Percentiles rank a stretch among this genome's conserved stretches.
These are phyloP conservation scores for Micromonas pusilla DNA, from an alignment of 139 green algal genomes.

Conservation along the genomic window DNA sequence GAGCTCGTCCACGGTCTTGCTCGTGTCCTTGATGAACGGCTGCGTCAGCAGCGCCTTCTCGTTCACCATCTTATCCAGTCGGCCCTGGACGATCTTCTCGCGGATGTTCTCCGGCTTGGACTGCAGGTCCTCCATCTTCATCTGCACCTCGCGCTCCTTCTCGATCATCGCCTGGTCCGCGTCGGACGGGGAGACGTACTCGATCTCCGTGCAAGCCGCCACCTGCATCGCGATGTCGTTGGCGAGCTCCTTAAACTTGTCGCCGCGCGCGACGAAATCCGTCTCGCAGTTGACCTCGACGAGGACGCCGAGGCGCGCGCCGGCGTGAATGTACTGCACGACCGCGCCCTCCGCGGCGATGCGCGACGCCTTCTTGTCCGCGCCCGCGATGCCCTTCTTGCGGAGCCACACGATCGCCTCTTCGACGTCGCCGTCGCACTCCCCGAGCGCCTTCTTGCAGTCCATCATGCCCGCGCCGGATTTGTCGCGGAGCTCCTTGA, in stretches of 20 bases:
- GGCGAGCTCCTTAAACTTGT: slow-evolving; percentile 76
- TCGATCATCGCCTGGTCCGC: slow-evolving; percentile 67
- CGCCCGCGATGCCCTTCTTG: slow-evolving; percentile 86
- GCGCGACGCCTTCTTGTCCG: slow-evolving; percentile 93
- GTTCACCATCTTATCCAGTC: slow-evolving; percentile 79
- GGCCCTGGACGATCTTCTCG: slow-evolving; percentile 93
- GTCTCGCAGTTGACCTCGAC: slow-evolving; percentile 95
- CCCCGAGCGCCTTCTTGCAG: slow-evolving; percentile 93
- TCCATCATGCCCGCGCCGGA: slow-evolving; percentile 96
- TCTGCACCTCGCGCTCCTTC: slow-evolving; percentile 83
- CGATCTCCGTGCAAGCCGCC: slow-evolving; percentile 36
- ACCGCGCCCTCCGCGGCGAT: slow-evolving; percentile 79
- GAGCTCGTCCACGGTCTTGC: slow-evolving; percentile 80
- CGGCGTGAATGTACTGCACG: slow-evolving; percentile 87
- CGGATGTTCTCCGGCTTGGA: slow-evolving; percentile 90
- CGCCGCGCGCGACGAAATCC: slow-evolving; percentile 84
- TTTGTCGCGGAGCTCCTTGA: slow-evolving; percentile 80
- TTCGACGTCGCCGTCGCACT: slow-evolving; percentile 74
- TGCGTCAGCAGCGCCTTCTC: slow-evolving; percentile 81
- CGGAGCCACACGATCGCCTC: slow-evolving; percentile 75
- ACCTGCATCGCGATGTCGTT: slow-evolving; percentile 54
- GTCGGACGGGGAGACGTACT: slow-evolving; percentile 63
- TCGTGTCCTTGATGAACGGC: slow-evolving; percentile 85
- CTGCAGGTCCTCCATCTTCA: slow-evolving; percentile 89
- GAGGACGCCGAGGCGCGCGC: slow-evolving; percentile 76